A percentile compares a stretch with the other conserved stretches of the same genome.
phyloP scores from a whole-genome alignment of 768 basidiomycete species.

The Jaapia argillacea region DNA sequence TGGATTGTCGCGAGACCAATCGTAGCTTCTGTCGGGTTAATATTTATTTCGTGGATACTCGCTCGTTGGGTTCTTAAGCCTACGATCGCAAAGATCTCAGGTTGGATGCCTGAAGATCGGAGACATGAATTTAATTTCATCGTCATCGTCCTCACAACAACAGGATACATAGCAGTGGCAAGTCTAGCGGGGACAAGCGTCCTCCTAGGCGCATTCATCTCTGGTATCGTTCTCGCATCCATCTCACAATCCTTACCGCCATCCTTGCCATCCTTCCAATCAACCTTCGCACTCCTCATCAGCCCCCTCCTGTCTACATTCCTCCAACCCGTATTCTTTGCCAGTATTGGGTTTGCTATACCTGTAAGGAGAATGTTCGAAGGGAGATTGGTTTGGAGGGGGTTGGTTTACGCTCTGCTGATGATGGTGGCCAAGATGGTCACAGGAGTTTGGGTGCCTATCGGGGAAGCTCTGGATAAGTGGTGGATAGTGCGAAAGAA shows the following conservation, averaged over 20 bases:
- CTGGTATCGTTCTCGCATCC: conserved; percentile 38
- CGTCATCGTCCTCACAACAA: conserved; percentile 26
- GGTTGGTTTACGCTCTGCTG: conserved; percentile 44
- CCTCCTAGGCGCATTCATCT: conserved; percentile 53
- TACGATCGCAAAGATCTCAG: background rate
- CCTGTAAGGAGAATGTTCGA: conserved; percentile 35
- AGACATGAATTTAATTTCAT: conserved; percentile 15
- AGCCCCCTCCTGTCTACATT: conserved; percentile 12
- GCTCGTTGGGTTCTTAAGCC: background rate
- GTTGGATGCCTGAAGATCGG: background rate
- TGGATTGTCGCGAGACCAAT: background rate
- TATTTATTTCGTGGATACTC: background rate
- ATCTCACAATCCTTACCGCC: conserved; percentile 11
- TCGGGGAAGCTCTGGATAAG: background rate
- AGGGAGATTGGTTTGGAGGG: conserved; percentile 37
- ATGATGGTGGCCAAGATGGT: conserved; percentile 46
- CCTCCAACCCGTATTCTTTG: conserved; percentile 57
- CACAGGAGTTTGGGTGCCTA: conserved; percentile 32
- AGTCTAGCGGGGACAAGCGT: conserved; percentile 50
- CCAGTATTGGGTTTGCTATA: conserved; percentile 49
- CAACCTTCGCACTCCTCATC: background rate
- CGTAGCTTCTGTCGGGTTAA: background rate
- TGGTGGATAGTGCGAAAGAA: background rate
- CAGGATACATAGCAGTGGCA: conserved; percentile 36
- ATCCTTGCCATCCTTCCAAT: background rate